phyloP scores from a whole-genome alignment of 768 basidiomycete species.

The Arthromyces matolae region DNA sequence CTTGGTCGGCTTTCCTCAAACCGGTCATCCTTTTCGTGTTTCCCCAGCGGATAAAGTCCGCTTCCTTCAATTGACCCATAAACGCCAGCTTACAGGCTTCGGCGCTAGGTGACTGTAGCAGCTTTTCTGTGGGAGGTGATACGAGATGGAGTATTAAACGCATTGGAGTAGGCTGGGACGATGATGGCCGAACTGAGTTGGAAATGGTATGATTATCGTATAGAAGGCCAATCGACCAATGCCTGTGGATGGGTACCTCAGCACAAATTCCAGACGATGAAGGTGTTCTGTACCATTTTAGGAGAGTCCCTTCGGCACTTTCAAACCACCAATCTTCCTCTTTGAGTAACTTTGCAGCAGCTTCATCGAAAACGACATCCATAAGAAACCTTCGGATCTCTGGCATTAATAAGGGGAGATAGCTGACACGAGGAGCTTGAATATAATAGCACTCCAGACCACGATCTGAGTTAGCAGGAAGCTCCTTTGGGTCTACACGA shows the following conservation, averaged over 20 bases:
- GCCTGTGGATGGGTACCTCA: conserved; percentile 51
- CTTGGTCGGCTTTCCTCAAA: conserved; percentile 87
- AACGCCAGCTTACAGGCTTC: conserved; percentile 92
- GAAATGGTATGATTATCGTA: conserved; percentile 82
- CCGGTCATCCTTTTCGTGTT: conserved; percentile 93
- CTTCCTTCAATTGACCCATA: conserved; percentile 95
- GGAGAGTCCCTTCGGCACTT: conserved; percentile 71
- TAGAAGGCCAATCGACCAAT: conserved; percentile 95
- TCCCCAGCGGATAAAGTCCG: conserved; percentile 95
- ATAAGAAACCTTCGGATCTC: conserved; percentile 86
- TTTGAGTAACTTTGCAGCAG: conserved; percentile 66
- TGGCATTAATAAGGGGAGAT: conserved; percentile 86
- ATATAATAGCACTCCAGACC: conserved; percentile 88
- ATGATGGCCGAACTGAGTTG: conserved; percentile 47
- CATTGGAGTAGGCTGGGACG: conserved; percentile 50
- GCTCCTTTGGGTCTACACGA: conserved; percentile 83
- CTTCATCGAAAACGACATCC: conserved; percentile 91
- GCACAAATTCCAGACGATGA: conserved; percentile 6
- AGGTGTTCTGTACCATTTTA: conserved; percentile 68
- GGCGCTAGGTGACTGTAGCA: conserved; percentile 72
- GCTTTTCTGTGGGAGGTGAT: conserved; percentile 82
- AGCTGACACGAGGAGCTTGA: conserved; percentile 88
- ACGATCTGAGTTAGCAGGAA: conserved; percentile 86
- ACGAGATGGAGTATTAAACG: conserved; percentile 85
- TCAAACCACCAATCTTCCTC: conserved; percentile 99